Conservation (phyloP, 2,329 filamentous ascomycete genomes). For the Cercospora janseana region DNA sequence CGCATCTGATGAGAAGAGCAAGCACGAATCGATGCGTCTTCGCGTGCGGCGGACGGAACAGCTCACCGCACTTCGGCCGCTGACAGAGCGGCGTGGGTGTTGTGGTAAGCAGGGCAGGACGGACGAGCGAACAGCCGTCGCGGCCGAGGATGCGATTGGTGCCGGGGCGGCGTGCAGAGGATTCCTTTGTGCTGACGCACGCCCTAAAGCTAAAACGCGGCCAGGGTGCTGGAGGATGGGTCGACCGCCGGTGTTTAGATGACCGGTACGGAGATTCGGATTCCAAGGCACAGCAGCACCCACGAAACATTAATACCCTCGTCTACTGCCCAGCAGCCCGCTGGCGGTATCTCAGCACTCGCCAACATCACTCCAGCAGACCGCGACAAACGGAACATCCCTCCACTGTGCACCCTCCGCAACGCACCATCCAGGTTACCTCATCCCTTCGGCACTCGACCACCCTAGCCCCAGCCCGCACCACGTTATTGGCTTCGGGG, state of each 20-base stretch:
- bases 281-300: conserved; percentile 17
- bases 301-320: conserved; percentile 17
- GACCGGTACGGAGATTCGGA: conserved; percentile 12
- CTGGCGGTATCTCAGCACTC: conserved; percentile 14
- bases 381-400: conserved; percentile 9
- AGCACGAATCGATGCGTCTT: too few species aligned
- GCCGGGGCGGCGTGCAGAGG: conserved; percentile 15
- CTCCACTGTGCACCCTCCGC: not conserved
- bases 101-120: conserved; percentile 14
- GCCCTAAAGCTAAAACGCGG: conserved; percentile 9
- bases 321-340: conserved; percentile 3
- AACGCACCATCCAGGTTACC: conserved; percentile 1
- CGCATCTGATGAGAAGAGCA: too few species aligned
- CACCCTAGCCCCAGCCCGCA: conserved; percentile 20
- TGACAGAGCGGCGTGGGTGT: conserved; percentile 13
- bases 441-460: conserved; percentile 19
- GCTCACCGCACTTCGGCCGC: too few species aligned
- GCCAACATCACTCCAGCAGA: conserved; percentile 10
- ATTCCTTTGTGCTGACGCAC: conserved; percentile 16
- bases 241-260: conserved; percentile 10
- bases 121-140: conserved; percentile 15
- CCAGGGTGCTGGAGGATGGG: conserved; percentile 7
- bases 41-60: too few species aligned
- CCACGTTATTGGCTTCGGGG: conserved; percentile 22
- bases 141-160: conserved; percentile 20